Evolutionary conservation across 441 rosid species (phyloP).

Genomic region (Iberis amara): DNA sequence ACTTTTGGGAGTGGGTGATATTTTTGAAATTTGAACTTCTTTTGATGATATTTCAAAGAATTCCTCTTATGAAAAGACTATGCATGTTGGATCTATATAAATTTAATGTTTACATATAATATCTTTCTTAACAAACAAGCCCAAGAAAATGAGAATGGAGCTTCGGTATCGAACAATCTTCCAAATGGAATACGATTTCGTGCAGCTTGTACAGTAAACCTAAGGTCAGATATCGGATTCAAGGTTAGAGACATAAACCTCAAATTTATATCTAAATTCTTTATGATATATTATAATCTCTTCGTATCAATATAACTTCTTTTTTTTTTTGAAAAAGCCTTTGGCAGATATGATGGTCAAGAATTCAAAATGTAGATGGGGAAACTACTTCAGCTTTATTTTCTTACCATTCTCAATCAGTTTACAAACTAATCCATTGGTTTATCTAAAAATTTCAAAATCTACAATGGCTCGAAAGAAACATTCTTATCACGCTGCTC

Average conservation of each 20-base stretch:
- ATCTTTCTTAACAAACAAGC: conserved; percentile 30
- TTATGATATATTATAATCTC: no score
- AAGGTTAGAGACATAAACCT: conserved; percentile 39
- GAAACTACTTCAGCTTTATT: conserved; percentile 59
- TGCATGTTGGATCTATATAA: background rate
- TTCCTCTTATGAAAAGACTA: no score
- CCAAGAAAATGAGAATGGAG: conserved; percentile 25
- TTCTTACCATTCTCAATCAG: conserved; percentile 49
- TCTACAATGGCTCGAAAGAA: conserved; percentile 56
- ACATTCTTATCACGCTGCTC: conserved; percentile 48
- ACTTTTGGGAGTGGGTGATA: no score
- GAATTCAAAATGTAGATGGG: conserved; percentile 54
- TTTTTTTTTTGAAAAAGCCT: conserved; percentile 29
- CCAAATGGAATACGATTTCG: conserved; percentile 46
- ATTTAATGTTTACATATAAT: background rate
- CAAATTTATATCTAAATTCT: background rate
- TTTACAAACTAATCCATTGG: conserved; percentile 48
- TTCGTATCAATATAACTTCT: no score
- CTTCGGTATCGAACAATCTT: conserved; percentile 24
- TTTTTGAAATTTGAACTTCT: no score
- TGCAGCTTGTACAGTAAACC: conserved; percentile 47
- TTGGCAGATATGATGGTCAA: conserved; percentile 62
- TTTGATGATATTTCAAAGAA: no score
- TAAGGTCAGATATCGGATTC: conserved; percentile 55
- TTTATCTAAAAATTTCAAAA: conserved; percentile 48